Conservation (phyloP, 257 asterid genomes). For the Petunia secreta region DNA sequence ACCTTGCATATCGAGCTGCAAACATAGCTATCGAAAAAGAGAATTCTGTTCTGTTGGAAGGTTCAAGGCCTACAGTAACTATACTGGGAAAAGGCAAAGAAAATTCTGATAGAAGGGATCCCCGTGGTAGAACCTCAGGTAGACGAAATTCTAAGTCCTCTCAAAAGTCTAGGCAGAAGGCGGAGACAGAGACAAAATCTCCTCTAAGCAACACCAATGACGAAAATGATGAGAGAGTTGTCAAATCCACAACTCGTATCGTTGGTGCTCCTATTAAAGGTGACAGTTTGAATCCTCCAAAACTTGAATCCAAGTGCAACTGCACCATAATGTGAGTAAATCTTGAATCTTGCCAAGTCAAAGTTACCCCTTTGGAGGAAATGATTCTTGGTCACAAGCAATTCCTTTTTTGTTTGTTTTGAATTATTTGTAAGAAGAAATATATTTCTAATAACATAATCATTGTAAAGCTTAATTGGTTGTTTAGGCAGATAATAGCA, state of each 20-base stretch:
- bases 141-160: conserved; percentile 61
- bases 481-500: conserved; percentile 57
- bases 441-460: conserved; percentile 39
- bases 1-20: conserved; percentile 82
- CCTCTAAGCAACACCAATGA: conserved; percentile 36
- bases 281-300: conserved; percentile 69
- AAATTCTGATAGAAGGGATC: conserved; percentile 57
- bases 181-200: conserved; percentile 53
- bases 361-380: neutral
- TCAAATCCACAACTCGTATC: conserved; percentile 44
- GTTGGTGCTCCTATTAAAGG: conserved; percentile 56
- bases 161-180: conserved; percentile 63
- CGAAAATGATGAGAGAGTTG: conserved; percentile 42
- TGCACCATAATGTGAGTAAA: conserved; percentile 77
- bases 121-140: conserved; percentile 48
- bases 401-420: conserved; percentile 46
- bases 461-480: conserved; percentile 66
- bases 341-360: conserved; percentile 17
- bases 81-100: conserved; percentile 54
- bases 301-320: conserved; percentile 93
- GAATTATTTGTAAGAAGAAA: conserved; percentile 52
- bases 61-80: conserved; percentile 51
- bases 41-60: conserved; percentile 42
- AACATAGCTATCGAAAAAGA: conserved; percentile 74
- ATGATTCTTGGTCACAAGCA: conserved; percentile 37